Evolutionary conservation across 306 rosid genomes (phyloP), one percentile per base, ranked within the genome.

Genomic region (Senna siamea): DNA sequence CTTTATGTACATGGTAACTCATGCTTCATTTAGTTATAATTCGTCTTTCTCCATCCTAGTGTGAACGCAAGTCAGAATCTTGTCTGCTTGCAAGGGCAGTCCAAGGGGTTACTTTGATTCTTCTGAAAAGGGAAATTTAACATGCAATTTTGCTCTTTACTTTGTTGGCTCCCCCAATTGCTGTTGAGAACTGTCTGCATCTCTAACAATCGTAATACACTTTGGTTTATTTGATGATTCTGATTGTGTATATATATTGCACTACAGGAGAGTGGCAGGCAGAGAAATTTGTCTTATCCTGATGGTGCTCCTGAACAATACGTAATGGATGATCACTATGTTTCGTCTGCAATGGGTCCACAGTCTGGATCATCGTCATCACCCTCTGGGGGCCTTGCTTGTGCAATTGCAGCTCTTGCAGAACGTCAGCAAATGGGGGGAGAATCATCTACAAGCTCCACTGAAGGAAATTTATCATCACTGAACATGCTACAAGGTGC

Each of bases 331-430:
- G 83, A 83, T 62, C 83, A 64, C 59, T 69, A 82, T 78, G 84
- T 69, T 58, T 77, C 88, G 56, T 81, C 89, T 62, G 71, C 85
- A 47, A 66, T 51, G 76, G 73, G 51, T 77, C 70, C 84, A 52
- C 82, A 73, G 37, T 73, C 89, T 0, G 99, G 89, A 72, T 79
- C 96, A 72, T 88, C 93, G 12, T 85, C 99, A 6, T 95, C 98
- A 9, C 96, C 95, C 22, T 89, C 97, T 2, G 90, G 90, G n/a
- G 96, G 98, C 46, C 98, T 95, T 77, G 99, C 98, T 63, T 87
- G 98, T 81, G 97, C 97, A 43, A 87, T 92, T 76, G 99, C 99
- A 69, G 96, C 99, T 78, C 96, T 95, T 59, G 98, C 99, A 8
- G 99, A 95, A 84, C 98, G 93, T 61, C 99, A 92, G 69, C 99